These are phyloP conservation scores for Coemansia sp. DNA, from an alignment of 192 early-diverging fungal genomes.

Conservation along the genomic window DNA sequence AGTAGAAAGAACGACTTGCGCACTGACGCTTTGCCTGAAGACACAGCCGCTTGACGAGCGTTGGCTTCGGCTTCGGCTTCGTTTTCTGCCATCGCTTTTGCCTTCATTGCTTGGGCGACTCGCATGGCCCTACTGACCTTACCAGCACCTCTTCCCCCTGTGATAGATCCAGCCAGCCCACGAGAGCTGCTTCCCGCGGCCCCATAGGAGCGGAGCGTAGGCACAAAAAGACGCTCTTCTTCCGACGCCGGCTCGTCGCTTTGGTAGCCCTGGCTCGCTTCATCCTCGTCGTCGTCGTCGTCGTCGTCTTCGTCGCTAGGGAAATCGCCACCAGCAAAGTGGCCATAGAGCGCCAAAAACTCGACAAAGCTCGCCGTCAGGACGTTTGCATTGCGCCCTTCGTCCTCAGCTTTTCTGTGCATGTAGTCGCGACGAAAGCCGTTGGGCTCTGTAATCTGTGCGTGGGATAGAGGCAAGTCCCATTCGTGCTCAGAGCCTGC, in stretches of 20 bases:
- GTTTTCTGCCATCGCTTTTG: background rate
- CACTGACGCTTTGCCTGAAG: slow-evolving; percentile 55
- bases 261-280: background rate
- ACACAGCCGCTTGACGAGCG: background rate
- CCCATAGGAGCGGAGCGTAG: background rate
- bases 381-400: slow-evolving; percentile 61
- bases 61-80: background rate
- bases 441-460: slow-evolving; percentile 68
- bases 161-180: background rate
- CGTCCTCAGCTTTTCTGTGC: slow-evolving; percentile 62
- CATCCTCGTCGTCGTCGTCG: slow-evolving; percentile 15
- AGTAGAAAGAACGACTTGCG: slow-evolving; percentile 73
- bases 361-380: slow-evolving; percentile 89
- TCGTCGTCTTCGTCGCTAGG: slow-evolving; percentile 74
- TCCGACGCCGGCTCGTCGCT: background rate
- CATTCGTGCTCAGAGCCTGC: slow-evolving; percentile 43
- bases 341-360: slow-evolving; percentile 87
- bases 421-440: slow-evolving; percentile 87
- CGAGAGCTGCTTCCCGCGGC: background rate
- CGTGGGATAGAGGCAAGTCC: slow-evolving; percentile 52
- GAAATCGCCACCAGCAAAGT: slow-evolving; percentile 89
- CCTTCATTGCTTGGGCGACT: background rate
- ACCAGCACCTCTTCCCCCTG: background rate
- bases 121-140: background rate
- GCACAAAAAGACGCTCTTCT: slow-evolving; percentile 5